Percentiles rank a stretch among this genome's conserved stretches.
Conservation (phyloP, 2,329 filamentous ascomycete genomes). For the Sarocladiaceae sp. region DNA sequence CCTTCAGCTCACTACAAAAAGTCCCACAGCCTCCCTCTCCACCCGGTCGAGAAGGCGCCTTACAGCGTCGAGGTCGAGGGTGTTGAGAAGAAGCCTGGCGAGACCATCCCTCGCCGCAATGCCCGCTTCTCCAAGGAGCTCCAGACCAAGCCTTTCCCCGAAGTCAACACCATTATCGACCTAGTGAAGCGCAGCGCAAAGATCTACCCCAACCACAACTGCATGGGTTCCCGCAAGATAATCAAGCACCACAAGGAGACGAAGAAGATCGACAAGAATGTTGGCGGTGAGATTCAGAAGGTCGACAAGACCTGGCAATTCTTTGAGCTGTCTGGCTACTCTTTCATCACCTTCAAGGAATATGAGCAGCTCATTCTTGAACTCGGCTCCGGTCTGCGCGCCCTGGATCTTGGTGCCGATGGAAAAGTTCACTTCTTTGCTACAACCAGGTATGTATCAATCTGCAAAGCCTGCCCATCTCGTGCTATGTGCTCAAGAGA, state of each 20-base stretch:
- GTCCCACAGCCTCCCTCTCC: constrained; percentile 42
- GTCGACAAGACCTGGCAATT: constrained; percentile 89
- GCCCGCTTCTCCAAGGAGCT: constrained; percentile 65
- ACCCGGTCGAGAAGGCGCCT: constrained; percentile 61
- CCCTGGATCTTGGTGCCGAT: constrained; percentile 61
- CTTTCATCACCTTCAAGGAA: constrained; percentile 71
- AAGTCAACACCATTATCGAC: constrained; percentile 72
- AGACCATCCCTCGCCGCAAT: constrained; percentile 78
- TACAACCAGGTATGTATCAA: constrained; percentile 60
- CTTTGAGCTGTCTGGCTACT: constrained; percentile 75
- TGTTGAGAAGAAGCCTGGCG: constrained; percentile 63
- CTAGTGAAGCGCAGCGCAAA: constrained; percentile 64
- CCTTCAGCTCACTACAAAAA: constrained; percentile 28
- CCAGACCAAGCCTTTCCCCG: constrained; percentile 56
- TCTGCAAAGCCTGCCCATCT: background rate
- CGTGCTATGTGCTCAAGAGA: background rate
- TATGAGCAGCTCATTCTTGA: constrained; percentile 65
- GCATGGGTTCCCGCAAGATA: constrained; percentile 66
- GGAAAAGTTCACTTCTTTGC: constrained; percentile 77
- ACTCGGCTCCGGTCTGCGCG: constrained; percentile 66
- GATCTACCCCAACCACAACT: constrained; percentile 55
- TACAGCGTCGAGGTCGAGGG: constrained; percentile 69
- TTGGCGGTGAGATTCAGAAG: constrained; percentile 72
- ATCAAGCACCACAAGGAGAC: constrained; percentile 74
- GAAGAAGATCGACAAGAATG: constrained; percentile 83